Conservation (phyloP, 2,329 filamentous ascomycete species). For the Colletotrichum siamense region DNA sequence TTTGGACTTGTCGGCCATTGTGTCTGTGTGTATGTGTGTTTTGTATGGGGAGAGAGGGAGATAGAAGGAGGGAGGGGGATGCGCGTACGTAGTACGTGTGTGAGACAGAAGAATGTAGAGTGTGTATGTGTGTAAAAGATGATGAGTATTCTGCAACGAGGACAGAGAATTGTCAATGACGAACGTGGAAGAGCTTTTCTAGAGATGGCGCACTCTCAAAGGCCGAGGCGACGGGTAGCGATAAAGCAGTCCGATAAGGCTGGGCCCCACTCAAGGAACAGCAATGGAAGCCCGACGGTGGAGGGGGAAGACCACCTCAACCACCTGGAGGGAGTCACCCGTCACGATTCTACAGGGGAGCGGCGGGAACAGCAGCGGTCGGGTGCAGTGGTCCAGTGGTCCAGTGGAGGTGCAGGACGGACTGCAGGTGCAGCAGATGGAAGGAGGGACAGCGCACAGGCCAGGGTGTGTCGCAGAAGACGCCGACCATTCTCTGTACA, state of each 20-base stretch:
- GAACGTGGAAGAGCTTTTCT: slow-evolving; percentile 5
- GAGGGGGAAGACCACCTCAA: not conserved
- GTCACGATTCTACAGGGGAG: not conserved
- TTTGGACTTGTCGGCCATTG: slow-evolving; percentile 28
- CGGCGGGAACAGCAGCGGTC: not conserved
- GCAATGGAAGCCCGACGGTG: not conserved
- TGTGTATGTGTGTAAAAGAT: not conserved
- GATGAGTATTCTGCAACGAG: not conserved
- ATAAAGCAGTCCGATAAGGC: slow-evolving; percentile 13
- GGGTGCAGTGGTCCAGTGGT: not conserved
- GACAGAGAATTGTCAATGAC: not conserved
- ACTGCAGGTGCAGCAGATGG: not conserved
- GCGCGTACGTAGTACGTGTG: not conserved
- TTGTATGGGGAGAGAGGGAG: not conserved
- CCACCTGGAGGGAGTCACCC: not conserved
- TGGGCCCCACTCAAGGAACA: not conserved
- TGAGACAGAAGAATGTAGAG: not conserved
- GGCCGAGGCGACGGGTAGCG: not conserved
- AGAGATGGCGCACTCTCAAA: not conserved
- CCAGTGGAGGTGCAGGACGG: not conserved
- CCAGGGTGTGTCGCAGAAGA: not conserved
- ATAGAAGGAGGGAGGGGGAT: not conserved
- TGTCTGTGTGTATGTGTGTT: not conserved
- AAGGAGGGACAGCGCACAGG: not conserved
- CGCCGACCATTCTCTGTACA: not conserved